These are phyloP conservation scores for Vigna trinervia DNA, from an alignment of 306 rosid genomes.

Conservation along the genomic window DNA sequence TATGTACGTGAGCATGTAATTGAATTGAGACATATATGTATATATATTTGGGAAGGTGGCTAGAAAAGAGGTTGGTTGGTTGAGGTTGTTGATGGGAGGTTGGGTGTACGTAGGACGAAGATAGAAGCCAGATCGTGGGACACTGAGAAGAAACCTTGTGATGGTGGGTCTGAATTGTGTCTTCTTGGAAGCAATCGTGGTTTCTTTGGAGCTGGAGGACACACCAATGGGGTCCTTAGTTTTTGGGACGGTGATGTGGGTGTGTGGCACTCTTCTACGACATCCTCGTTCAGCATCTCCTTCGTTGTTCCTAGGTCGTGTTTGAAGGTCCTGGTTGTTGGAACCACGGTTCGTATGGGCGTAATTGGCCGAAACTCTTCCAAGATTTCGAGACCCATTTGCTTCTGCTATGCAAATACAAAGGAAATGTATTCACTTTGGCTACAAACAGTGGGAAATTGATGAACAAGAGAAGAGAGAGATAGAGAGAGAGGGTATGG, in stretches of 20 bases:
- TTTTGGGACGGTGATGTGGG: constrained; percentile 53
- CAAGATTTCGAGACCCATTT: constrained; percentile 59
- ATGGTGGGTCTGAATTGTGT: constrained; percentile 32
- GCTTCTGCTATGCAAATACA: neutral
- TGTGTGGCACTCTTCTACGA: constrained; percentile 52
- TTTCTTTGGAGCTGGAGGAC: constrained; percentile 78
- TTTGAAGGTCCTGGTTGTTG: neutral
- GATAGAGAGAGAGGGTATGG: constrained; percentile 47
- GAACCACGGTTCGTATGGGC: constrained; percentile 49
- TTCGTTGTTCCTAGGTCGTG: constrained; percentile 36
- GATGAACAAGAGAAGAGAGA: neutral
- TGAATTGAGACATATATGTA: neutral
- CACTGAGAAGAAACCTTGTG: constrained; percentile 50
- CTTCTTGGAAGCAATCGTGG: constrained; percentile 41
- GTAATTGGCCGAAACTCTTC: constrained; percentile 67
- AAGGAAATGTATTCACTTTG: neutral
- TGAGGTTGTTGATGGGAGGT: constrained; percentile 52
- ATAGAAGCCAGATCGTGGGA: constrained; percentile 60
- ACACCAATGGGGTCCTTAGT: constrained; percentile 44
- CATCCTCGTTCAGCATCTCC: constrained; percentile 33
- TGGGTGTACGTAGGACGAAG: constrained; percentile 35
- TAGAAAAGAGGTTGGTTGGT: constrained; percentile 46
- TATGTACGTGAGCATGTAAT: neutral
- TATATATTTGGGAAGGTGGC: neutral
- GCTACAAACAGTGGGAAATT: too few species aligned